Base-by-base conservation (phyloP, 2,329 filamentous ascomycete genomes). In the Lachnellula arida region DNA sequence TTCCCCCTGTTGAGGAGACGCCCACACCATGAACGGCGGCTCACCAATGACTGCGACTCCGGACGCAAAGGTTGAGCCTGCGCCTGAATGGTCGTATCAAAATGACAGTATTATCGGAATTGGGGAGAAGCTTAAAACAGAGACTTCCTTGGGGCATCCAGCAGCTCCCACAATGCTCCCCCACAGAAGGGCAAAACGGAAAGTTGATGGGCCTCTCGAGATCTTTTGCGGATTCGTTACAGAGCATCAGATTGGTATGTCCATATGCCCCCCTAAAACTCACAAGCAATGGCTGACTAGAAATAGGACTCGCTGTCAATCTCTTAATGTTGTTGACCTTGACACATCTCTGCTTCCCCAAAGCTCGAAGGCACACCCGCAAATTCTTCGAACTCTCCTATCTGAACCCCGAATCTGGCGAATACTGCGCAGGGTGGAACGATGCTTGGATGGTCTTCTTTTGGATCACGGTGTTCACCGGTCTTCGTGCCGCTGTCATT, bases 371-470 rank as follows among this genome's bases (percentile, higher is more conserved):
- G 52, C 85, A 88, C 67, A 96, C 91, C n/a, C 80, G 81, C 67
- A 94, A 92, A 65, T 96, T 96, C 78, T 91, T 96, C 75, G 81
- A 84, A 55, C 81, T 97, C 56, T 92, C 89, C 56, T 94, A 97
- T 76, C 86, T 87, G 73, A 89, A 93, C 69, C 74, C 83, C 0
- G 69, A 76, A 7, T 84, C 85, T 1, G 85, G 83, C 46, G 74
- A 81, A 58, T 97, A 96, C 72, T 82, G 82, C 47, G 81, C 87
- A 63, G 93, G 94, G 59, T 81, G 79, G 70, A 86, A 95, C 68
- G 94, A 99, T 73, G 76, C 84, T 60, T 88, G 87, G 70, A 83
- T 92, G 67, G 85, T 97, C 47, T 70, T 81, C 11, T 87, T 88
- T 68, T 93, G 87, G 77, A 82, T 96, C 63, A 79, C 96, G 54